Percentiles rank a stretch among this genome's conserved stretches.
Evolutionary conservation across 306 rosid species (phyloP).

Genomic region (Cicer yamashitae): DNA sequence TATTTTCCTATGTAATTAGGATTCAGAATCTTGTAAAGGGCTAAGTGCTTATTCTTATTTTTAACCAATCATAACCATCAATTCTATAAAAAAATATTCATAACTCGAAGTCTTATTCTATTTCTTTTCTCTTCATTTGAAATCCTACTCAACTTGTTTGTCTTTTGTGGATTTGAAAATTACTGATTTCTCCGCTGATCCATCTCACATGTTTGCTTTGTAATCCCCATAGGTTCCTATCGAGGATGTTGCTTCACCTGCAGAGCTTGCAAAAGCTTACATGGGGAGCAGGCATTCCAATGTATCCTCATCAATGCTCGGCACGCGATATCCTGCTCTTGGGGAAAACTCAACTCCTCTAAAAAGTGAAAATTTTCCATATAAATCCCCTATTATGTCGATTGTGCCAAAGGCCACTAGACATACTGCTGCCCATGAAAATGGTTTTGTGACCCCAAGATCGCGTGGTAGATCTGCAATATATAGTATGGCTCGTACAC

Average conservation of each 20-base stretch:
- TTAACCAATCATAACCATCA: not conserved
- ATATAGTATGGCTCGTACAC: constrained; percentile 83
- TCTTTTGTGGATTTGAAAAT: constrained; percentile 10
- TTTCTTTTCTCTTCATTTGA: not conserved
- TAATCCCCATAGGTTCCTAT: constrained; percentile 69
- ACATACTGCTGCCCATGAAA: constrained; percentile 58
- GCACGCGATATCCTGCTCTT: constrained; percentile 46
- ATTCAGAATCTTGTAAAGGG: not conserved
- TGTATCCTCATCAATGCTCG: constrained; percentile 63
- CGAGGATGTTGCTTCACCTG: constrained; percentile 84
- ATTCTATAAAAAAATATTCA: not conserved
- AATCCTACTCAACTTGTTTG: not conserved
- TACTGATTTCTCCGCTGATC: constrained; percentile 21
- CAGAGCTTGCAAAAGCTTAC: constrained; percentile 89
- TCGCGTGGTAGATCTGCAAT: constrained; percentile 87
- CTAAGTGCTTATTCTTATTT: not conserved
- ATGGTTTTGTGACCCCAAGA: constrained; percentile 80
- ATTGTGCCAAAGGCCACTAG: constrained; percentile 63
- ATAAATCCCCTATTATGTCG: constrained; percentile 57
- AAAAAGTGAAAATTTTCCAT: constrained; percentile 50
- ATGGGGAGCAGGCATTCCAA: constrained; percentile 83
- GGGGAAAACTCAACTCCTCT: constrained; percentile 50
- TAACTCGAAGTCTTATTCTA: not conserved
- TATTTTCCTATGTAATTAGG: not conserved
- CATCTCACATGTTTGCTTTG: constrained; percentile 44